Conservation (phyloP, 768 basidiomycete genomes). For the Zangia roseola region DNA sequence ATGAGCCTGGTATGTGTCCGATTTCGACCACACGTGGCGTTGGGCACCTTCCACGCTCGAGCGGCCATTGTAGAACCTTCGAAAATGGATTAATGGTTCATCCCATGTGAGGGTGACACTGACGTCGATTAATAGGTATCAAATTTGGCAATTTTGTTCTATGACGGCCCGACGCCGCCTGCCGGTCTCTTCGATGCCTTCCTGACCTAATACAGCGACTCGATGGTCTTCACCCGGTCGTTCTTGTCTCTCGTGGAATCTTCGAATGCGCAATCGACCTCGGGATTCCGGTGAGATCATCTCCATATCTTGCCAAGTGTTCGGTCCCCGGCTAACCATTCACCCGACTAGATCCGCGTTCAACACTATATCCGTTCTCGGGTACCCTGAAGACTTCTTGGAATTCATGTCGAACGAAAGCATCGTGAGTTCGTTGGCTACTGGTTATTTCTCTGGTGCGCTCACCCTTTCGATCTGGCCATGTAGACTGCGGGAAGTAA, state of each 20-base stretch:
- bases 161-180: conserved; percentile 44
- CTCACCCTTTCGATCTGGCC: background rate
- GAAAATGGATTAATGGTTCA: background rate
- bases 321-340: background rate
- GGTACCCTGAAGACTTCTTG: conserved; percentile 21
- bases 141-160: conserved; percentile 47
- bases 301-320: background rate
- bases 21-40: conserved; percentile 3
- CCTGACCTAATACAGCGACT: conserved; percentile 11
- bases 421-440: conserved; percentile 10
- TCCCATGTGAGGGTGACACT: conserved; percentile 3
- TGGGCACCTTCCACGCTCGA: background rate
- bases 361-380: conserved; percentile 23
- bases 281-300: conserved; percentile 24
- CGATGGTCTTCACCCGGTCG: conserved; percentile 18
- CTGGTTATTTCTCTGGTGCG: background rate
- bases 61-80: background rate
- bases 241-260: conserved; percentile 26
- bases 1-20: conserved; percentile 33
- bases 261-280: conserved; percentile 15
- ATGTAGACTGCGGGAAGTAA: conserved; percentile 44
- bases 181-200: conserved; percentile 32
- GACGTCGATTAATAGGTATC: conserved; percentile 9
- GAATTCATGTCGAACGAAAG: conserved; percentile 15
- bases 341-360: conserved; percentile 20